phyloP scores from a whole-genome alignment of 169 alveolate genomes.

The Cryptosporidium felis region DNA sequence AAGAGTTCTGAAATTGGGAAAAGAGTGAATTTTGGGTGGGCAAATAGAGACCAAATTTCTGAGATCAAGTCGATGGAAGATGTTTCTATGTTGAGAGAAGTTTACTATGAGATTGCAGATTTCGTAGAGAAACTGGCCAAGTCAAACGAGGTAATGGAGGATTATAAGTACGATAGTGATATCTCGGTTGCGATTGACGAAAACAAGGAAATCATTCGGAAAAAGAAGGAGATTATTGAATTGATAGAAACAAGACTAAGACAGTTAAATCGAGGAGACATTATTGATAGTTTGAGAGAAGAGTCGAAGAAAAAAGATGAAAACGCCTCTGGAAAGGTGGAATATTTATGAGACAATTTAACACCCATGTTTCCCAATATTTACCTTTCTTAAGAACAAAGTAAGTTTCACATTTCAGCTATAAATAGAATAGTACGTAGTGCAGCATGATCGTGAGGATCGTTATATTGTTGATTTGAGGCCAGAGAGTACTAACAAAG shows the following conservation, averaged over 20 bases:
- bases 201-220: conserved; percentile 8
- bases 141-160: conserved; percentile 29
- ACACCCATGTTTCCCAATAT: no score
- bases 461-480: conserved; percentile 9
- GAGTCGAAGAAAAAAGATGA: background rate
- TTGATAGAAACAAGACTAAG: conserved; percentile 20
- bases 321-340: background rate
- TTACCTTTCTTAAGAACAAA: no score
- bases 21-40: background rate
- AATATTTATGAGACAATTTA: background rate
- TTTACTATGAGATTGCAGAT: conserved; percentile 31
- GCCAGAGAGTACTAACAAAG: conserved; percentile 50
- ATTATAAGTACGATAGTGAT: conserved; percentile 30
- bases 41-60: background rate
- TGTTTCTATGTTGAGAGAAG: background rate
- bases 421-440: conserved; percentile 33
- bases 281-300: background rate
- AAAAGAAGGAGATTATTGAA: conserved; percentile 33
- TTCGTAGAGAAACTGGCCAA: conserved; percentile 22
- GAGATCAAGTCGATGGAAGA: background rate
- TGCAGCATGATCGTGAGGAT: conserved; percentile 27
- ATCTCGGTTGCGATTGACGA: conserved; percentile 40
- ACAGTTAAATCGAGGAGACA: background rate
- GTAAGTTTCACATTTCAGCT: no score
- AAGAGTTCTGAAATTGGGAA: background rate